These are phyloP conservation scores for Oldenlandia corymbosa DNA, from an alignment of 257 asterid genomes.

Conservation along the genomic window DNA sequence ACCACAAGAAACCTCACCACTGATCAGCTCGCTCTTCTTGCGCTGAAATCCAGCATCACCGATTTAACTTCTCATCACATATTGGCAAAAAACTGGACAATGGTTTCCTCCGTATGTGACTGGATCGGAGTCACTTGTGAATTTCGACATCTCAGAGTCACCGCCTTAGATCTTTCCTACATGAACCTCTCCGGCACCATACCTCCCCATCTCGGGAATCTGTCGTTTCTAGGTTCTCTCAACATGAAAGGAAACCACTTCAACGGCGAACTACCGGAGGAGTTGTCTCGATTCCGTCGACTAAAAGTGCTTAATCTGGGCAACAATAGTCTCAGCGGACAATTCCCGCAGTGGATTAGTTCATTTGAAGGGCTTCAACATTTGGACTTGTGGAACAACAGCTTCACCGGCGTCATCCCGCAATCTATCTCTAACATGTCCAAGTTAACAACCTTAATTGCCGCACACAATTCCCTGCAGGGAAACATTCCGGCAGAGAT, in stretches of 20 bases:
- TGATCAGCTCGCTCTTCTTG: too few relatives aligned
- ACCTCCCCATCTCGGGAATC: background rate
- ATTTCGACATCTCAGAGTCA: background rate
- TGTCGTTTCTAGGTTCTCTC: background rate
- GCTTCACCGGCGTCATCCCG: background rate
- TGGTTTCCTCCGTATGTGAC: too few relatives aligned
- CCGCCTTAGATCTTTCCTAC: background rate
- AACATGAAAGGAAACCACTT: background rate
- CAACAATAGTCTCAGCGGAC: background rate
- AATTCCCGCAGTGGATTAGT: background rate
- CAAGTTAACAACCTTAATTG: background rate
- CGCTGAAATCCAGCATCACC: too few relatives aligned
- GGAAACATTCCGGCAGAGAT: background rate
- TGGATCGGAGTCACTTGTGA: too few relatives aligned
- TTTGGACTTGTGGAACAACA: background rate
- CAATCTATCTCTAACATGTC: background rate
- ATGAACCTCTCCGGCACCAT: background rate
- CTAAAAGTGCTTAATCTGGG: background rate
- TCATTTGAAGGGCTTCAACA: background rate
- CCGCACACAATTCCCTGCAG: background rate
- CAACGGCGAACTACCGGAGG: background rate
- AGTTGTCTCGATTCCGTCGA: background rate
- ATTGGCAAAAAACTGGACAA: too few relatives aligned
- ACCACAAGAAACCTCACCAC: too few relatives aligned
- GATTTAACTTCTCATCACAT: too few relatives aligned